phyloP scores from a whole-genome alignment of 208 protist genomes.

The Histomonas meleagridis region DNA sequence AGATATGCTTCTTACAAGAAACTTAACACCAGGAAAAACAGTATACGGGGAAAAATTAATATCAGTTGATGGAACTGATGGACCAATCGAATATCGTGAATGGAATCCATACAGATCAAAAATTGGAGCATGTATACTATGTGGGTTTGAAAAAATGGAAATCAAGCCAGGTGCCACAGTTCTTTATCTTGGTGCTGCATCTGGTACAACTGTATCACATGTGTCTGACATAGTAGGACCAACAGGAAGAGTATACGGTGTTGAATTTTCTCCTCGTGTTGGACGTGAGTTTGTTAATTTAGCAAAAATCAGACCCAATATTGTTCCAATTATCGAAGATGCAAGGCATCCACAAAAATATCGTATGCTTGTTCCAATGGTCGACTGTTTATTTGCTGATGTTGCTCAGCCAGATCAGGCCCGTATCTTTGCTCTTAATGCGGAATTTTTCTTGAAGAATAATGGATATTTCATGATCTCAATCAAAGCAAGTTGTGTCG shows the following conservation, averaged over 20 bases:
- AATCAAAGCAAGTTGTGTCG: slow-evolving; percentile 99
- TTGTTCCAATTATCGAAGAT: slow-evolving; percentile 99
- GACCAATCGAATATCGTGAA: slow-evolving; percentile 91
- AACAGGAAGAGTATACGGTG: slow-evolving; percentile 93
- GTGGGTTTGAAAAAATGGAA: slow-evolving; percentile 88
- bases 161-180: slow-evolving; percentile 95
- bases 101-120: slow-evolving; percentile 99
- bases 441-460: slow-evolving; percentile 94
- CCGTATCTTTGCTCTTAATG: slow-evolving; percentile 96
- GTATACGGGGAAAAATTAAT: slow-evolving; percentile 93
- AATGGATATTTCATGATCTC: slow-evolving; percentile 97
- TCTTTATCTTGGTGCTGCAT: slow-evolving; percentile 99
- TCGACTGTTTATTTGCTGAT: slow-evolving; percentile 99
- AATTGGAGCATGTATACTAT: slow-evolving; percentile 89
- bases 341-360: slow-evolving; percentile 98
- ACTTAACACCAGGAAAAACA: slow-evolving; percentile 89
- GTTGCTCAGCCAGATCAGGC: slow-evolving; percentile 99
- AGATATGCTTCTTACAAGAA: slow-evolving; percentile 87
- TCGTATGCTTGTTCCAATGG: slow-evolving; percentile 92
- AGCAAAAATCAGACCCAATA: slow-evolving; percentile 95
- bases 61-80: slow-evolving; percentile 51
- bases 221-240: slow-evolving; percentile 96
- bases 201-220: slow-evolving; percentile 99
- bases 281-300: slow-evolving; percentile 97
- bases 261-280: slow-evolving; percentile 96